A percentile compares a stretch with the other conserved stretches of the same genome.
Conservation (phyloP, 257 asterid species). For the Nicotiana sylvestris region DNA sequence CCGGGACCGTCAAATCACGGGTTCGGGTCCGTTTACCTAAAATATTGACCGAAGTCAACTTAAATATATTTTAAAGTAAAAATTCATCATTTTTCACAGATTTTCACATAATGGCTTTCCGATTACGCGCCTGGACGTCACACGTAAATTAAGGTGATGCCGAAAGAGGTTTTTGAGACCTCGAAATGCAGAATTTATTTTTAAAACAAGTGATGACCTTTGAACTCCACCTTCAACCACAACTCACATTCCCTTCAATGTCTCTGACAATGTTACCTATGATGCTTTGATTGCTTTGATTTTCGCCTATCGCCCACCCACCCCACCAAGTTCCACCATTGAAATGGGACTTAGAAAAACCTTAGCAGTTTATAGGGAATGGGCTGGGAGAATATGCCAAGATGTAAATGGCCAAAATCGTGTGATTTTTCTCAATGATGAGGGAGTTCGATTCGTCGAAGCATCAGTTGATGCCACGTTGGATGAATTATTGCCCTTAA, state of each 20-base stretch:
- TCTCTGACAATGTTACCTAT: conserved; percentile 63
- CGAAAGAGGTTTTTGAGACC: too few relatives aligned
- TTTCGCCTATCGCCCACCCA: conserved; percentile 67
- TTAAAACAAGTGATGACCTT: too few relatives aligned
- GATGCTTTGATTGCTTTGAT: conserved; percentile 63
- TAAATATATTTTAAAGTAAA: too few relatives aligned
- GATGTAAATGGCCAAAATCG: conserved; percentile 33
- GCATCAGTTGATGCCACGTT: conserved; percentile 49
- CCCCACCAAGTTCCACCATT: conserved; percentile 39
- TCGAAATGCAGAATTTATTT: too few relatives aligned
- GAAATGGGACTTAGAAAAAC: conserved; percentile 65
- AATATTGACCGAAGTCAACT: too few relatives aligned
- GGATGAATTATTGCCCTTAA: conserved; percentile 29
- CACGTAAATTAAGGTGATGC: too few relatives aligned
- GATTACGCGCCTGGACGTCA: too few relatives aligned
- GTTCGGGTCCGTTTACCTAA: too few relatives aligned
- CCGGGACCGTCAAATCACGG: too few relatives aligned
- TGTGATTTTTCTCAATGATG: conserved; percentile 49
- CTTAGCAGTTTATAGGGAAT: conserved; percentile 46
- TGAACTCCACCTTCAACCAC: conserved; percentile 27
- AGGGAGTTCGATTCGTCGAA: conserved; percentile 64
- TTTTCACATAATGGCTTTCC: too few relatives aligned
- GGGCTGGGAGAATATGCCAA: conserved; percentile 67
- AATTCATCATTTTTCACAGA: too few relatives aligned
- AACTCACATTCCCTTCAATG: conserved; percentile 37